phyloP scores from a whole-genome alignment of 2,329 filamentous ascomycete species.

The Cercospora janseana region DNA sequence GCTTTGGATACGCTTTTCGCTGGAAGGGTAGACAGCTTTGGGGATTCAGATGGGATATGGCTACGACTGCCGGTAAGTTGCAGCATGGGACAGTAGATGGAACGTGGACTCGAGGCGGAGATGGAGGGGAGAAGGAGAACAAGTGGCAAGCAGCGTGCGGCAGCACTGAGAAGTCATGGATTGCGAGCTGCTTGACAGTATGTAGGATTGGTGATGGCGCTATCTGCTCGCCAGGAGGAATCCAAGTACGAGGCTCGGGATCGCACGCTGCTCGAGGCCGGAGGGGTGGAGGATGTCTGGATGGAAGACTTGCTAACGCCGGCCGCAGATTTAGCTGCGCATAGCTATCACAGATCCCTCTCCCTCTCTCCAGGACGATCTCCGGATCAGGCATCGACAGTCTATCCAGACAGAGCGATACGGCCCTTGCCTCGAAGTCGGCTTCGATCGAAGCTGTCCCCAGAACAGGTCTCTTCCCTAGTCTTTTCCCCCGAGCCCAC shows the following conservation, averaged over 20 bases:
- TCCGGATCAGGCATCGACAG: constrained; percentile 70
- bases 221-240: too few species aligned
- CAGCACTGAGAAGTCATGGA: background rate
- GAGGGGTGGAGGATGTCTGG: background rate
- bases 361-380: constrained; percentile 31
- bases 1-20: constrained; percentile 3
- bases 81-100: background rate
- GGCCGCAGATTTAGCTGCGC: constrained; percentile 25
- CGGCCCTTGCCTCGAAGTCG: constrained; percentile 86
- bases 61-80: constrained; percentile 28
- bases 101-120: background rate
- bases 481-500: constrained; percentile 75
- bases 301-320: constrained; percentile 16
- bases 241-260: too few species aligned
- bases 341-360: constrained; percentile 31
- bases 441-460: constrained; percentile 81
- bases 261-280: too few species aligned
- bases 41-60: constrained; percentile 23
- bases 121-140: constrained; percentile 4
- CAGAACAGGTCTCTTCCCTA: constrained; percentile 78
- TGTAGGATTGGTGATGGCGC: too few species aligned
- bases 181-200: constrained; percentile 1
- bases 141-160: constrained; percentile 8
- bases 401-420: constrained; percentile 88
- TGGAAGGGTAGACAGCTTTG: background rate